Evolutionary conservation across 805 yeast species (phyloP).

Genomic region (Schizosaccharomyces octosporus): DNA sequence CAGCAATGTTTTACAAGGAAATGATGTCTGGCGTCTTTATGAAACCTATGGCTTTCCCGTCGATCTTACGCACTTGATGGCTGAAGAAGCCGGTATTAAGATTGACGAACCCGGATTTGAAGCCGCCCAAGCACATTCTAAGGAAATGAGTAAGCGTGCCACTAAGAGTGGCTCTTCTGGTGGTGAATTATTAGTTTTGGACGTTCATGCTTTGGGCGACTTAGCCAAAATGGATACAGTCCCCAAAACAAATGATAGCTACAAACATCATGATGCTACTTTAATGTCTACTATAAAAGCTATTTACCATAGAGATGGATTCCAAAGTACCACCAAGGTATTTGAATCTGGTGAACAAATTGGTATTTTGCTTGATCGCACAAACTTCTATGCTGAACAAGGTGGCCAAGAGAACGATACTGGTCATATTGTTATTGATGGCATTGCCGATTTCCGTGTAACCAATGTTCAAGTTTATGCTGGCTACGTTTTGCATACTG

Average conservation of each 20-base stretch:
- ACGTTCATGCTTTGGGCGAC: conserved; percentile 68
- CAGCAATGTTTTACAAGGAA: conserved; percentile 56
- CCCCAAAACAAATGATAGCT: conserved; percentile 61
- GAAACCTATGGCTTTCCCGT: conserved; percentile 99
- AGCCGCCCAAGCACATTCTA: conserved; percentile 63
- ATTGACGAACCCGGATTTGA: conserved; percentile 87
- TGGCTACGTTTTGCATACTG: conserved; percentile 91
- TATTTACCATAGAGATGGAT: conserved; percentile 32
- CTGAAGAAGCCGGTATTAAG: conserved; percentile 83
- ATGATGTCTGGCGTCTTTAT: conserved; percentile 92
- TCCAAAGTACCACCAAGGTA: conserved; percentile 24
- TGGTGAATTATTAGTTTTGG: conserved; percentile 45
- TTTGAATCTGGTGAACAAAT: conserved; percentile 26
- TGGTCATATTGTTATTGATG: conserved; percentile 78
- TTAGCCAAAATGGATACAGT: conserved; percentile 32
- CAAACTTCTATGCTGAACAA: conserved; percentile 93
- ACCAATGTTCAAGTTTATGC: conserved; percentile 79
- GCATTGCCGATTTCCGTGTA: conserved; percentile 64
- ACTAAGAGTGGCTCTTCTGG: conserved; percentile 31
- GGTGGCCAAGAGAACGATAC: conserved; percentile 98
- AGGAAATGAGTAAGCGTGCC: conserved; percentile 85
- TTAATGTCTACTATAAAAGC: conserved; percentile 45
- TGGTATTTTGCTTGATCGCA: conserved; percentile 68
- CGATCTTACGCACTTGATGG: conserved; percentile 92
- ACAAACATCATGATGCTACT: conserved; percentile 49